Percentiles rank a stretch among this genome's conserved stretches.
Evolutionary conservation across 169 alveolate species (phyloP).

Genomic region (Eimeria tenella): DNA sequence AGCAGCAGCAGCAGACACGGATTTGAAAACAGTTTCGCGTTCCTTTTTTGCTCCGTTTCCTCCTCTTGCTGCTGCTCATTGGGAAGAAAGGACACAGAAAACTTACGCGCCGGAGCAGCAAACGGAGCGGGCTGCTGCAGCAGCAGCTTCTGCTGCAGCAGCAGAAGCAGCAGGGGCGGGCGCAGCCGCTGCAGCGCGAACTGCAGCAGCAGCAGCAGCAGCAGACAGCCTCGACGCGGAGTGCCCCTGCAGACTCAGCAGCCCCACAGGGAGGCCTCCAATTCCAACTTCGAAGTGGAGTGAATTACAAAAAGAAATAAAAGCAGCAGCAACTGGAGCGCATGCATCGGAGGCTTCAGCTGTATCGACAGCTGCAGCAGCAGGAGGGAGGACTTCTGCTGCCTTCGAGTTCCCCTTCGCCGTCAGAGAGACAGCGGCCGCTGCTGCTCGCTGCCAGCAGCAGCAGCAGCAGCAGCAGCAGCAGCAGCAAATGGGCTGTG

Average conservation of each 20-base stretch:
- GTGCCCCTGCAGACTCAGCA: constrained; percentile 14
- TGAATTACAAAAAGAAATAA: neutral
- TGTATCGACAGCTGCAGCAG: constrained; percentile 10
- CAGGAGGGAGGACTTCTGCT: neutral
- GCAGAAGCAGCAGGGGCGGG: neutral
- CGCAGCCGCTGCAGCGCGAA: neutral
- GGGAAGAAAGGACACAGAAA: neutral
- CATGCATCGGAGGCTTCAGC: neutral
- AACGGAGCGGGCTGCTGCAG: neutral
- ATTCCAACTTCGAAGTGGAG: neutral
- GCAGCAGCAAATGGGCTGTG: neutral
- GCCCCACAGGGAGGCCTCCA: constrained; percentile 6
- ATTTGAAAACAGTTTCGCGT: too few relatives aligned
- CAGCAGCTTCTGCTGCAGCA: neutral
- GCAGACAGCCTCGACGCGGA: neutral
- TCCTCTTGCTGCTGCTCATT: neutral
- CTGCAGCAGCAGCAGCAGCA: neutral
- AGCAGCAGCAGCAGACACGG: neutral
- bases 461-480: constrained; percentile 34
- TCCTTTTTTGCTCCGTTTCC: neutral
- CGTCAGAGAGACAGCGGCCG: neutral
- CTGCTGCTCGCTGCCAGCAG: constrained; percentile 28
- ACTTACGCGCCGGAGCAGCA: neutral
- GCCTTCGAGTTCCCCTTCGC: neutral
- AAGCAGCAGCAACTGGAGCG: neutral